phyloP scores from a whole-genome alignment of 495 filamentous ascomycete species.

The Talaromyces ruber region DNA sequence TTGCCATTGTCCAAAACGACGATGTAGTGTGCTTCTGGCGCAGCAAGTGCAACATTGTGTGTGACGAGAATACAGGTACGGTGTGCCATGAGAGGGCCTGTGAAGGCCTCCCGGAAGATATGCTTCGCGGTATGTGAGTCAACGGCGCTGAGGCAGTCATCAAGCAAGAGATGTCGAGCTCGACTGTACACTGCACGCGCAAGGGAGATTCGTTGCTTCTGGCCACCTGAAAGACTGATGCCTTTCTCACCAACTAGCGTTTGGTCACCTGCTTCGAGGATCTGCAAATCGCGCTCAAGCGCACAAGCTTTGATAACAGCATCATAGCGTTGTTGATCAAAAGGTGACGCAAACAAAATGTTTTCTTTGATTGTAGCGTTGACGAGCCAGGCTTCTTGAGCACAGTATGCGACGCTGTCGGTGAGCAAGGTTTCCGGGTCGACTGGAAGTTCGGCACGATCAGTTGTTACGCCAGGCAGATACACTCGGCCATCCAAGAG shows the following conservation, averaged over 20 bases:
- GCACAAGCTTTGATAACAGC: slow-evolving; percentile 87
- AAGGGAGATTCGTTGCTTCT: slow-evolving; percentile 96
- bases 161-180: slow-evolving; percentile 80
- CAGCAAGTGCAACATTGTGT: slow-evolving; percentile 82
- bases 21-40: slow-evolving; percentile 68
- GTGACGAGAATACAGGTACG: slow-evolving; percentile 96
- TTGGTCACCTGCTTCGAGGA: slow-evolving; percentile 86
- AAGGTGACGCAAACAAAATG: slow-evolving; percentile 82
- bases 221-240: slow-evolving; percentile 91
- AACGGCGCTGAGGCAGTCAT: slow-evolving; percentile 97
- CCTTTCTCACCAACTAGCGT: slow-evolving; percentile 97
- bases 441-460: slow-evolving; percentile 71
- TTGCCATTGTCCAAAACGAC: slow-evolving; percentile 84
- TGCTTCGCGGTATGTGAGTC: slow-evolving; percentile 98
- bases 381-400: slow-evolving; percentile 95
- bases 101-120: slow-evolving; percentile 90
- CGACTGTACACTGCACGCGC: slow-evolving; percentile 90
- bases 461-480: slow-evolving; percentile 67
- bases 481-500: slow-evolving; percentile 70
- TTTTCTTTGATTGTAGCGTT: slow-evolving; percentile 96
- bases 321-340: slow-evolving; percentile 76
- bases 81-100: slow-evolving; percentile 78
- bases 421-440: slow-evolving; percentile 81
- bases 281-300: slow-evolving; percentile 85
- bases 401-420: slow-evolving; percentile 92